Conservation (phyloP, 352 stramenopile species). For the Globisporangium echinulatum region DNA sequence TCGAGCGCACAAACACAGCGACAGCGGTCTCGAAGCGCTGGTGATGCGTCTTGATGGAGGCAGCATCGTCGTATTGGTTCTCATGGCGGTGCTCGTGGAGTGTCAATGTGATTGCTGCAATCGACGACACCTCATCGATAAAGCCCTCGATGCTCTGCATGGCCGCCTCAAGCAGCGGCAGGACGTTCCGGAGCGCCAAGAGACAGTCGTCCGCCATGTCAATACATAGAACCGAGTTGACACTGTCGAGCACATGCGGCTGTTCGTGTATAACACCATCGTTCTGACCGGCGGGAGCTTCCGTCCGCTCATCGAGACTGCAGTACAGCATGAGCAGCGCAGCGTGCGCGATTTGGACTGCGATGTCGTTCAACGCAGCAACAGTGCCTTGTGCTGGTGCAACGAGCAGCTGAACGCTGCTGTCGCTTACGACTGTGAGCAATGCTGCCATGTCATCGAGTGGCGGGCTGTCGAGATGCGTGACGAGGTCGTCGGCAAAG, state of each 20-base stretch:
- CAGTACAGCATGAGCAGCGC: constrained; percentile 22
- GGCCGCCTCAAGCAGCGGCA: constrained; percentile 26
- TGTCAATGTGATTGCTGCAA: background rate
- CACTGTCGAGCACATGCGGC: background rate
- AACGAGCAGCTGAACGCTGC: constrained; percentile 16
- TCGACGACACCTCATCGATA: constrained; percentile 5
- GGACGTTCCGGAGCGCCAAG: constrained; percentile 38
- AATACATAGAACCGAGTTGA: constrained; percentile 15
- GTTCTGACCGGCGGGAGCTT: background rate
- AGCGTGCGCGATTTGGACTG: constrained; percentile 23
- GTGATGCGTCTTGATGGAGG: background rate
- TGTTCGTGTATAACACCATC: background rate
- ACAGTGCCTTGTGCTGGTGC: background rate
- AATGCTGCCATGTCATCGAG: constrained; percentile 27
- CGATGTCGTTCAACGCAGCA: constrained; percentile 12
- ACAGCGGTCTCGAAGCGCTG: constrained; percentile 14
- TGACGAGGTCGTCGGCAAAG: background rate
- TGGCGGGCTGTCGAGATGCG: constrained; percentile 10
- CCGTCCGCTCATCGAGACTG: background rate
- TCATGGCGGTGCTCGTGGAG: background rate
- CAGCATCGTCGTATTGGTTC: background rate
- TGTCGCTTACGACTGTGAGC: constrained; percentile 26
- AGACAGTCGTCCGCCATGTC: constrained; percentile 34
- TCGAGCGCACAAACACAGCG: constrained; percentile 1
- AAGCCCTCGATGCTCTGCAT: constrained; percentile 11